Base-by-base conservation (phyloP, 2,329 filamentous ascomycete species). In the Ampelomyces quisqualis region DNA sequence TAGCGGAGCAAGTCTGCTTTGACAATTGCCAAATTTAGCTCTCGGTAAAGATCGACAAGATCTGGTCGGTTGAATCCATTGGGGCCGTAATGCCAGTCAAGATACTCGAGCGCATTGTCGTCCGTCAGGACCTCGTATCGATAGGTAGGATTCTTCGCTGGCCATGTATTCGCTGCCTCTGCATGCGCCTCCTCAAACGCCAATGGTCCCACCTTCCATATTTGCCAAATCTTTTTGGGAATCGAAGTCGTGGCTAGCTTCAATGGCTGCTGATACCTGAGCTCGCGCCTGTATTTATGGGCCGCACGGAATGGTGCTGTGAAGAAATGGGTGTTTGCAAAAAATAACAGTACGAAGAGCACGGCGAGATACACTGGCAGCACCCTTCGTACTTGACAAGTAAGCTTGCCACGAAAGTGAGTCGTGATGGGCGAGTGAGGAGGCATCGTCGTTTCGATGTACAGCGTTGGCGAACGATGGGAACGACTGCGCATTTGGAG, bases 211-310 rank as follows among this genome's bases (percentile, higher is more conserved):
- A 84, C 77, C 63, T 87, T 88, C 85, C 85, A 88, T 0, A 81
- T 84, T 65, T 88, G 85, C 85, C 84, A 88, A 51, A 88, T 85
- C 67, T 88, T 88, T 40, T 75, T 5, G 77, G 85, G 54, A 82
- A 88, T 53, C 38, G 60, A 36, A 43, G 48, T 46, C 29, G 45
- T 51, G 19, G 56, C 37, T 4, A 46, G 17, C 32, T 65, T 58
- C 10, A 62, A 39, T 13, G 61, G 61, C 30, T 65, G 49, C 24
- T 68, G 64, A 27, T 68, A 67, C 31, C 51, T 62, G 35, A 64
- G 50, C 28, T 67, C 64, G 20, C 64, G 54, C 32, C 60, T 63
- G 42, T 65, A 64, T 32, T 48, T 62, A 39, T 57, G 53, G 19
- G 62, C 63, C 21, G 61, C 62, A 27, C 62, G 58, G 23, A 68